These are phyloP conservation scores for Phyllosticta citrichinensis DNA, from an alignment of 2,329 filamentous ascomycete species.

Conservation along the genomic window DNA sequence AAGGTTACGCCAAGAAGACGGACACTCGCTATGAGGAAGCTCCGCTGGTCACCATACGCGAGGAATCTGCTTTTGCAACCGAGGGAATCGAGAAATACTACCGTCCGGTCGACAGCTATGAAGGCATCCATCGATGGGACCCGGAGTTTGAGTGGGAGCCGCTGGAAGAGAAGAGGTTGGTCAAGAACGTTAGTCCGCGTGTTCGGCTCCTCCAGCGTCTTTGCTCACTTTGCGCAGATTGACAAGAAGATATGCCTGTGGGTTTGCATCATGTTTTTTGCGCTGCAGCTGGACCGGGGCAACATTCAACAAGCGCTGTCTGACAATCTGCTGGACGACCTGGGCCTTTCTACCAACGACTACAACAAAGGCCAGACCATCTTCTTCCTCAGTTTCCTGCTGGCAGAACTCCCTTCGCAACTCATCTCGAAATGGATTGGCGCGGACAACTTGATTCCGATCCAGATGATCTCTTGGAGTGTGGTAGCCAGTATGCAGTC, in stretches of 20 bases:
- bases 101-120: slow-evolving; percentile 46
- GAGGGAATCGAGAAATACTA: slow-evolving; percentile 32
- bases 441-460: slow-evolving; percentile 36
- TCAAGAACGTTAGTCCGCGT: slow-evolving; percentile 39
- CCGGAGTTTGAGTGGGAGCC: slow-evolving; percentile 46
- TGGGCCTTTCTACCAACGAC: slow-evolving; percentile 26
- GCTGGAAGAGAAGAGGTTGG: slow-evolving; percentile 46
- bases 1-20: slow-evolving; percentile 7
- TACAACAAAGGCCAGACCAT: slow-evolving; percentile 37
- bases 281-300: slow-evolving; percentile 41
- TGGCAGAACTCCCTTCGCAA: slow-evolving; percentile 37
- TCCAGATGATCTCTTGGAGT: slow-evolving; percentile 37
- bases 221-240: slow-evolving; percentile 26
- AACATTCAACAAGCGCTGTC: slow-evolving; percentile 32
- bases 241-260: slow-evolving; percentile 42
- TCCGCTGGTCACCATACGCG: not conserved
- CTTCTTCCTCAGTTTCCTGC: slow-evolving; percentile 76
- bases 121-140: slow-evolving; percentile 50
- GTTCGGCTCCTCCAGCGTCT: not conserved
- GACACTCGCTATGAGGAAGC: slow-evolving; percentile 3
- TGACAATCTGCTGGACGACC: slow-evolving; percentile 25
- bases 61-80: slow-evolving; percentile 19
- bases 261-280: slow-evolving; percentile 46
- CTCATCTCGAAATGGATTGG: slow-evolving; percentile 38
- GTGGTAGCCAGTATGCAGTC: slow-evolving; percentile 56